Conservation (phyloP, 352 stramenopile species). For the Blastocystis sp. region DNA sequence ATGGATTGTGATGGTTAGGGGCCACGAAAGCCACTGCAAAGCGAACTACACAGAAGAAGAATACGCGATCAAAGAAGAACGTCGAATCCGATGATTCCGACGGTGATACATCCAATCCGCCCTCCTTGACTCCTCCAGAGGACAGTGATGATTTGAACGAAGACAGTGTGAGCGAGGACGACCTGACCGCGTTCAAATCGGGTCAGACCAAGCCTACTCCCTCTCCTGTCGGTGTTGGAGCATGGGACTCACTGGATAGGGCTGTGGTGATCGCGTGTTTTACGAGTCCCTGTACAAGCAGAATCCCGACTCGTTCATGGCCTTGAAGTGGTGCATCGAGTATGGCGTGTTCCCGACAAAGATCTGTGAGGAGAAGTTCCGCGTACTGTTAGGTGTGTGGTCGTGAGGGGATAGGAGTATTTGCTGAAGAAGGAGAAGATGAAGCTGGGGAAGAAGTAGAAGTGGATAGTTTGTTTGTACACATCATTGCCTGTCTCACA, state of each 20-base stretch:
- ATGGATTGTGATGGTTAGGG: not conserved
- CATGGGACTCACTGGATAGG: constrained; percentile 76
- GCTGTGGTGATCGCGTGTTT: constrained; percentile 86
- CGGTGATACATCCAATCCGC: not conserved
- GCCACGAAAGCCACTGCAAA: not conserved
- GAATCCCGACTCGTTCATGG: constrained; percentile 84
- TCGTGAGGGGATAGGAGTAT: constrained; percentile 1
- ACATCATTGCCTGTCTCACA: too few relatives aligned
- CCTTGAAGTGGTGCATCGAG: constrained; percentile 87
- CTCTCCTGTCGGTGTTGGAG: constrained; percentile 35
- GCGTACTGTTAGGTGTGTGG: constrained; percentile 2
- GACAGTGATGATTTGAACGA: constrained; percentile 10
- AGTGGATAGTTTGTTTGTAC: too few relatives aligned
- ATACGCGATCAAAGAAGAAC: not conserved
- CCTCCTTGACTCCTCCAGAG: not conserved
- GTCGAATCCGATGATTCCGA: not conserved
- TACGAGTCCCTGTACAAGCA: constrained; percentile 87
- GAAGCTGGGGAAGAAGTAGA: constrained; percentile 46
- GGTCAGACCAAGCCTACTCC: constrained; percentile 63
- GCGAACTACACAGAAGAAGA: not conserved
- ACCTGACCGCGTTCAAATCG: constrained; percentile 55
- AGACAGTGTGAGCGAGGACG: constrained; percentile 11
- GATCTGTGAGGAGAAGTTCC: constrained; percentile 33
- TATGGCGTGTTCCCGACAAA: constrained; percentile 81
- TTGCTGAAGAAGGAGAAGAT: constrained; percentile 59